These are phyloP conservation scores for Cydonia oblonga DNA, from an alignment of 331 rosid genomes.

Conservation along the genomic window DNA sequence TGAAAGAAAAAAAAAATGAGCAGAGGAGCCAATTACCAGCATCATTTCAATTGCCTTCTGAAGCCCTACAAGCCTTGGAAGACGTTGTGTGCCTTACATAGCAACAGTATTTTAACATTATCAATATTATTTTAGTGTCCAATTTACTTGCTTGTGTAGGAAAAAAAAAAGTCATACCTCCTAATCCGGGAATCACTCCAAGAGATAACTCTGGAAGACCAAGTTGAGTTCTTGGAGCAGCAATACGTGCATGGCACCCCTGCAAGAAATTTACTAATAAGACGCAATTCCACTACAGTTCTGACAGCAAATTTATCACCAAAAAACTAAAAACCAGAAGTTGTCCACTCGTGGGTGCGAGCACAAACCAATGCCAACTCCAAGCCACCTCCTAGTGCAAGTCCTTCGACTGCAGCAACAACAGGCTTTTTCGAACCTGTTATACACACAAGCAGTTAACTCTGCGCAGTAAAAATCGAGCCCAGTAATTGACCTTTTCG, in stretches of 20 bases:
- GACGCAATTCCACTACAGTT: slow-evolving; percentile 1
- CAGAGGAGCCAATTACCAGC: slow-evolving; percentile 47
- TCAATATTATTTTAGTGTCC: not conserved
- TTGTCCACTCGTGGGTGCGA: not conserved
- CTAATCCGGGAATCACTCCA: slow-evolving; percentile 90
- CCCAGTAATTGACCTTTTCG: not conserved
- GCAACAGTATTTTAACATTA: slow-evolving; percentile 9
- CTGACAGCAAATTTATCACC: not conserved
- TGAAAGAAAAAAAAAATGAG: not conserved
- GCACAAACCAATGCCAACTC: slow-evolving; percentile 85
- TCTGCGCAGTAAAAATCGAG: not conserved
- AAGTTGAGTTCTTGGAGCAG: slow-evolving; percentile 75
- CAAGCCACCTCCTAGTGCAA: slow-evolving; percentile 98
- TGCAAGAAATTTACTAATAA: slow-evolving; percentile 16
- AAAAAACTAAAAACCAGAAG: not conserved
- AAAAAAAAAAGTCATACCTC: slow-evolving; percentile 53
- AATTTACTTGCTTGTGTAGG: slow-evolving; percentile 1
- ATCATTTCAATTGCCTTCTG: slow-evolving; percentile 80
- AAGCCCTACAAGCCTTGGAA: slow-evolving; percentile 89
- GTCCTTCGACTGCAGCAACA: slow-evolving; percentile 91
- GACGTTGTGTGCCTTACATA: slow-evolving; percentile 84
- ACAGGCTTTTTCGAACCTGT: slow-evolving; percentile 82
- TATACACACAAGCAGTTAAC: slow-evolving; percentile 2
- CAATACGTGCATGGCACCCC: slow-evolving; percentile 93
- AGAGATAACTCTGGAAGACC: slow-evolving; percentile 90